Percentiles rank a stretch among this genome's conserved stretches.
These are phyloP conservation scores for Eutreptiella sp. DNA, from an alignment of 208 protist genomes.

Conservation along the genomic window DNA sequence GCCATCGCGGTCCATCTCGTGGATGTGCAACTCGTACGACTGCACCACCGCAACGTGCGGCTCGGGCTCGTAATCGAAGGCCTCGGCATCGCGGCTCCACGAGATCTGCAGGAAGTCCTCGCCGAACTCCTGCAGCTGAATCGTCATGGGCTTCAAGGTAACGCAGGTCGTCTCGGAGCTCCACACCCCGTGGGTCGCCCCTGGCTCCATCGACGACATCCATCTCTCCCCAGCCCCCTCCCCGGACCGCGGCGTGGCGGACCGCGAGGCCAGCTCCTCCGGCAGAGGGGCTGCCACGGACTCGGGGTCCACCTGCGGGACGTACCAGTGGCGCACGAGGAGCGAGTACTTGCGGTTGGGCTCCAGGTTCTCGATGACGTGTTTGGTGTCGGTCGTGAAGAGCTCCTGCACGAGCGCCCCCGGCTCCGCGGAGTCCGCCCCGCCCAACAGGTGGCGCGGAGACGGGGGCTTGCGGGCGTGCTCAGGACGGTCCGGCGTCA, in stretches of 20 bases:
- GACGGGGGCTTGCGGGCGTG: no score
- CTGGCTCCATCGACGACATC: no score
- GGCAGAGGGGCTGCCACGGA: no score
- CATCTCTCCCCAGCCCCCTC: no score
- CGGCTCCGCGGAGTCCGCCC: conserved; percentile 7
- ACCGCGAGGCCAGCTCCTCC: no score
- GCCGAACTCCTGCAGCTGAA: conserved; percentile 48
- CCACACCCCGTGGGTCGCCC: no score
- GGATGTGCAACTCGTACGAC: conserved; percentile 62
- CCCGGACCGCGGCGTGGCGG: no score
- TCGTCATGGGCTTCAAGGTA: conserved; percentile 72
- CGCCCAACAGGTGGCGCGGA: neutral
- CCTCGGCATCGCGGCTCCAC: conserved; percentile 63
- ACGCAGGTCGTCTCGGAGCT: conserved; percentile 55
- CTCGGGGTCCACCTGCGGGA: no score
- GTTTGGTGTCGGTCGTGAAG: no score
- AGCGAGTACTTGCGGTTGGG: conserved; percentile 66
- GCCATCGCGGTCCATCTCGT: conserved; percentile 56
- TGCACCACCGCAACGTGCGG: conserved; percentile 42
- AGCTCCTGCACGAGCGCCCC: no score
- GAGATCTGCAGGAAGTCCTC: conserved; percentile 68
- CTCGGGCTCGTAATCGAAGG: no score
- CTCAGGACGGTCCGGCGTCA: no score
- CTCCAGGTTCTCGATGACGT: conserved; percentile 44
- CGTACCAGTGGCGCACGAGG: conserved; percentile 74